phyloP scores from a whole-genome alignment of 805 yeast genomes.

The Spathaspora gorwiae region DNA sequence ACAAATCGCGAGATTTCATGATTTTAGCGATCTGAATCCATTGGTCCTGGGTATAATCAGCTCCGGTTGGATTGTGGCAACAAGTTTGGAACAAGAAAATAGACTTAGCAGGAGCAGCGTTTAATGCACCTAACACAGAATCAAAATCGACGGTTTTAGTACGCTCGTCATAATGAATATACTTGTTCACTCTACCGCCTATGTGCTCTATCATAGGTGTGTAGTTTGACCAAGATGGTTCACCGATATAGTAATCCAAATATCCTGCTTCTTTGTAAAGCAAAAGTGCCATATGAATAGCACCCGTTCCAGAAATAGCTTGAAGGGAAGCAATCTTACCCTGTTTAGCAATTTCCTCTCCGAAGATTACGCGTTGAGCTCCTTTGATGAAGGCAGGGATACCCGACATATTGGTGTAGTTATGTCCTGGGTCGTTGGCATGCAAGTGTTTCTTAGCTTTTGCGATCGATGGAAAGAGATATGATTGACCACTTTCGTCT shows the following conservation, averaged over 20 bases:
- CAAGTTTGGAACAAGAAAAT: slow-evolving; percentile 39
- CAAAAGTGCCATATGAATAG: slow-evolving; percentile 34
- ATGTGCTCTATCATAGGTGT: slow-evolving; percentile 27
- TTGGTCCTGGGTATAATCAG: slow-evolving; percentile 33
- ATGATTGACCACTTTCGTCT: slow-evolving; percentile 32
- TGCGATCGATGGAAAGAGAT: slow-evolving; percentile 34
- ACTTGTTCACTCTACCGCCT: slow-evolving; percentile 23
- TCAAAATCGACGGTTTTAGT: slow-evolving; percentile 28
- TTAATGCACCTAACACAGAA: slow-evolving; percentile 20
- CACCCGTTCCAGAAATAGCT: slow-evolving; percentile 40
- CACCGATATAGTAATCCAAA: slow-evolving; percentile 28
- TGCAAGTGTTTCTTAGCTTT: slow-evolving; percentile 30
- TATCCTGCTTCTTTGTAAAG: slow-evolving; percentile 23
- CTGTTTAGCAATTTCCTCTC: slow-evolving; percentile 18
- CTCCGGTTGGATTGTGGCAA: slow-evolving; percentile 45
- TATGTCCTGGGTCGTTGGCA: slow-evolving; percentile 39
- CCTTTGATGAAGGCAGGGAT: slow-evolving; percentile 31
- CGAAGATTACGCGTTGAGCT: slow-evolving; percentile 35
- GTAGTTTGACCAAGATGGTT: slow-evolving; percentile 40
- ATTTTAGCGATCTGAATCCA: slow-evolving; percentile 29
- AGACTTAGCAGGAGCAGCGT: slow-evolving; percentile 26
- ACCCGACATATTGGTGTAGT: slow-evolving; percentile 41
- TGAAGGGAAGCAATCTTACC: slow-evolving; percentile 32
- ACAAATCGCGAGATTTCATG: slow-evolving; percentile 20
- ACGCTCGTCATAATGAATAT: slow-evolving; percentile 27